Evolutionary conservation across 352 stramenopile genomes (phyloP).

Genomic region (Phytophthora quininea): DNA sequence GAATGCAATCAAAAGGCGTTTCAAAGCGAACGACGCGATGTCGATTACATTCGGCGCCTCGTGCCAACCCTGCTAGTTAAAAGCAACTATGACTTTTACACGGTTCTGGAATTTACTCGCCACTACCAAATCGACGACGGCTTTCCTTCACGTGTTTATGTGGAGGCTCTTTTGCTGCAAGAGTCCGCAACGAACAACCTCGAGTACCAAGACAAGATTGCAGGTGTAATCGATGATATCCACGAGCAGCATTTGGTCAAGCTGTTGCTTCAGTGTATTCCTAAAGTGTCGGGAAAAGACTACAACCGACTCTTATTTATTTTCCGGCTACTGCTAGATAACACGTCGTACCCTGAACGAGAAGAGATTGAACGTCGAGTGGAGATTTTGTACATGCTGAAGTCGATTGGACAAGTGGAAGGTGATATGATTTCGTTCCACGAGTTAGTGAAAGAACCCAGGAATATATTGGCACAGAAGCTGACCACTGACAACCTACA

Average conservation of each 20-base stretch:
- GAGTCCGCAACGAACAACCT: constrained; percentile 26
- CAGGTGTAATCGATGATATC: constrained; percentile 79
- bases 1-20: constrained; percentile 81
- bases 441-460: constrained; percentile 63
- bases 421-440: constrained; percentile 60
- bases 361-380: constrained; percentile 69
- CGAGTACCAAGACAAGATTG: constrained; percentile 82
- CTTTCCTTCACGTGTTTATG: constrained; percentile 70
- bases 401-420: constrained; percentile 24
- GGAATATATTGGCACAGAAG: constrained; percentile 53
- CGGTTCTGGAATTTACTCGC: constrained; percentile 78
- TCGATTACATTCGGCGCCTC: constrained; percentile 70
- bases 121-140: constrained; percentile 88
- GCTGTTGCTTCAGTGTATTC: constrained; percentile 63
- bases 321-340: constrained; percentile 69
- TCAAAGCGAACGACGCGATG: constrained; percentile 66
- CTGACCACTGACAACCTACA: constrained; percentile 58
- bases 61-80: constrained; percentile 66
- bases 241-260: constrained; percentile 68
- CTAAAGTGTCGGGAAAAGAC: constrained; percentile 55
- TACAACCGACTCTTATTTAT: constrained; percentile 80
- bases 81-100: constrained; percentile 84
- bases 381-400: constrained; percentile 63
- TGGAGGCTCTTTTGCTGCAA: constrained; percentile 63
- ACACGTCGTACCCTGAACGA: constrained; percentile 57